phyloP scores from a whole-genome alignment of 2,329 filamentous ascomycete species.

The Trichoderma sp. region DNA sequence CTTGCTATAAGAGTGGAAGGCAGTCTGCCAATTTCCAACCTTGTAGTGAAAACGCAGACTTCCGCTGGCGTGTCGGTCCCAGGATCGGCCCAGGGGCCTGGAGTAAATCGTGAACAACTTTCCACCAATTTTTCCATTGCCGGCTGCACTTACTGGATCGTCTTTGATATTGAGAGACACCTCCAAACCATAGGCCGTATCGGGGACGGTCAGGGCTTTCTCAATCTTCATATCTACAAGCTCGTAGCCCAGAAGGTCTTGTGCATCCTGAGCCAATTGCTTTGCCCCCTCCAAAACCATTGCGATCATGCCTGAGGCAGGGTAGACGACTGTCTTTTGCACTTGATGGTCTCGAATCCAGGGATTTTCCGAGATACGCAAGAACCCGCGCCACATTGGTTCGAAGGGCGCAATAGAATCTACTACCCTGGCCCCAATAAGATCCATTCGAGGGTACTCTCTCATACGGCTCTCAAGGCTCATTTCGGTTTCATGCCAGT shows the following conservation, averaged over 20 bases:
- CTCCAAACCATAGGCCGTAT: conserved; percentile 53
- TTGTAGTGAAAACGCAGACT: conserved; percentile 38
- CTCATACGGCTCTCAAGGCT: conserved; percentile 50
- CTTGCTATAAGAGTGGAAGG: conserved; percentile 33
- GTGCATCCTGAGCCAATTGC: conserved; percentile 42
- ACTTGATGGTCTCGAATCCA: conserved; percentile 59
- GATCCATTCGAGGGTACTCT: conserved; percentile 52
- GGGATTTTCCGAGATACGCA: conserved; percentile 53
- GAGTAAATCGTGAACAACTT: conserved; percentile 53
- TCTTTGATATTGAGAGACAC: conserved; percentile 52
- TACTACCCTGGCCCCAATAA: conserved; percentile 52
- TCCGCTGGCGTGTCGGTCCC: conserved; percentile 51
- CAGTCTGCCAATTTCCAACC: conserved; percentile 30
- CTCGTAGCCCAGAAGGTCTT: conserved; percentile 45
- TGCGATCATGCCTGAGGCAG: conserved; percentile 53
- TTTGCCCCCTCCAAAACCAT: conserved; percentile 55
- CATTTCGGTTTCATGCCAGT: conserved; percentile 59
- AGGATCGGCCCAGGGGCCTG: conserved; percentile 45
- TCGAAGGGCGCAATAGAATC: conserved; percentile 50
- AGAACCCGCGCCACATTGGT: conserved; percentile 54
- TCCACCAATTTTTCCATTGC: background rate
- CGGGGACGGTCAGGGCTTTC: conserved; percentile 57
- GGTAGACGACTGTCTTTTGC: conserved; percentile 55
- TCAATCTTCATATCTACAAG: conserved; percentile 52
- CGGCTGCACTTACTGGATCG: conserved; percentile 17